Evolutionary conservation across 495 filamentous ascomycete species (phyloP), one percentile per base, ranked within the genome.

Genomic region (Tuber aestivum): DNA sequence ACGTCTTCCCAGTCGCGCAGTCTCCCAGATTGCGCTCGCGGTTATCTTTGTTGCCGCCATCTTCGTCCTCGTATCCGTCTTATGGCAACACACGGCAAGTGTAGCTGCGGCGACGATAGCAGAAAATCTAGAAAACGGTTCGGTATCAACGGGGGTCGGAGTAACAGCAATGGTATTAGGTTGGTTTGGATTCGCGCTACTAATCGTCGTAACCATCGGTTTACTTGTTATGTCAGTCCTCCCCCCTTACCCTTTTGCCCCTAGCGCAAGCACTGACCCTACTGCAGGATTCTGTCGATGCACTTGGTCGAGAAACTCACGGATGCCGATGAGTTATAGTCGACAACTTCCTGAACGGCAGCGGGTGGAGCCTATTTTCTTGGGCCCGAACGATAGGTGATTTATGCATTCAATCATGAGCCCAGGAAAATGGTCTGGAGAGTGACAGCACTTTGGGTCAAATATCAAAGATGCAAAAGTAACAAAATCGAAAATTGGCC

Each of bases 101-200:
- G 94, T 98, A 0, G 95, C 94, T 9, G 95, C 95, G 21, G 92
- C 92, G 75, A 93, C 94, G 69, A 93, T 97, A 75, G 94, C 93
- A 0, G 94, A 97, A 84, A 94, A 97, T 82, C 87, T 98, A 79
- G 95, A 92, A n/a, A 98, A 98, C 84, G 95, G 95, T 27, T 94
- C 91, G 80, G 92, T 98, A 23, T 87, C 89, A 84, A 92, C 91
- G 72, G 95, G 95, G 21, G 94, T 98, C 56, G 95, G 95, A 3
- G 92, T 92, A 8, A 92, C 90, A 5, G 95, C 95, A 16, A 98
- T 98, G 93, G 92, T 97, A 41, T 87, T 98, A 80, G 95, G 95
- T 40, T 98, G 95, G 95, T 97, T 98, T 84, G 92, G 93, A 21
- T 98, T 98, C 81, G 92, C 91, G 44, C 82, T 97, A 75, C 86